Conservation (phyloP, 306 rosid species). For the Mimosa bimucronata region DNA sequence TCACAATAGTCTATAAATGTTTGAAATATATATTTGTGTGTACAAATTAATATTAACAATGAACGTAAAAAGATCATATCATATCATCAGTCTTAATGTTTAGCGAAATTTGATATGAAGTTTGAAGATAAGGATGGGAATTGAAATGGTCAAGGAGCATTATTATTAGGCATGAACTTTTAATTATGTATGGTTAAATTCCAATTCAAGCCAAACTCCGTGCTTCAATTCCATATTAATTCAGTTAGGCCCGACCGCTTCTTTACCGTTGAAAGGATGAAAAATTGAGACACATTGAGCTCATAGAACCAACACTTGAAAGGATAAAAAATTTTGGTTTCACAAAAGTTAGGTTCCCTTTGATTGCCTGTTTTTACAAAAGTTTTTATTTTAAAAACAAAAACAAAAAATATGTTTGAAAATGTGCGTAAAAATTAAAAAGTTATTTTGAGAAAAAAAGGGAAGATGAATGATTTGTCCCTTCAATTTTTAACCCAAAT, state of each 20-base stretch:
- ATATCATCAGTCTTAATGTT: background rate
- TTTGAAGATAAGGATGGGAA: background rate
- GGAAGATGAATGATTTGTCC: no score
- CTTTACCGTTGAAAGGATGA: background rate
- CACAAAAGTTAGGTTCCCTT: no score
- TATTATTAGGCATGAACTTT: background rate
- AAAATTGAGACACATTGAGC: background rate
- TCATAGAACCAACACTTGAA: background rate
- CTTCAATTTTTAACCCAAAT: no score
- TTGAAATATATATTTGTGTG: background rate
- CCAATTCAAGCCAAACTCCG: background rate
- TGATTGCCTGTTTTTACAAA: no score
- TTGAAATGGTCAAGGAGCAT: background rate
- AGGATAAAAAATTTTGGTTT: background rate
- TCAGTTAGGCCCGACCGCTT: no score
- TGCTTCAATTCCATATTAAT: background rate
- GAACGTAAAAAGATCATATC: background rate
- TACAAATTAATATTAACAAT: background rate
- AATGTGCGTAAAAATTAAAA: no score
- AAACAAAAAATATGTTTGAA: no score
- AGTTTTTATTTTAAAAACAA: no score
- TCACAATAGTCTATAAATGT: background rate
- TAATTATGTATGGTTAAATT: background rate
- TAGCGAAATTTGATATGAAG: background rate
- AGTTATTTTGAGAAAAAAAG: no score